phyloP scores from a whole-genome alignment of 83 land plant genomes.

The Picea mariana region DNA sequence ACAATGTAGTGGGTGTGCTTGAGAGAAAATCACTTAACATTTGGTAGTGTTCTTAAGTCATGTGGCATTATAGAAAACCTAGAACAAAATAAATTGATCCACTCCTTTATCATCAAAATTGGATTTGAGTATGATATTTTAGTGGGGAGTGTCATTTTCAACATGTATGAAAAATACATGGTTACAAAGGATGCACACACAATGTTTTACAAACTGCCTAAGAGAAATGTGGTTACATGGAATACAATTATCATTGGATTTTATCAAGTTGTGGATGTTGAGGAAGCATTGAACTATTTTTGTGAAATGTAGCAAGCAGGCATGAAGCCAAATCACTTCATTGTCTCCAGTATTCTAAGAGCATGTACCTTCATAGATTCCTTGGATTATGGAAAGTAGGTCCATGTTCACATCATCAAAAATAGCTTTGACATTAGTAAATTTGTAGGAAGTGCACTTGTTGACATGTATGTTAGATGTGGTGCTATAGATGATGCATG shows the following conservation, averaged over 20 bases:
- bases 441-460: constrained; percentile 60
- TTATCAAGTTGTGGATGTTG: constrained; percentile 30
- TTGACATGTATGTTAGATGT: constrained; percentile 70
- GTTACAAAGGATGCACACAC: constrained; percentile 33
- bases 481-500: constrained; percentile 40
- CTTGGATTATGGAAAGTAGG: constrained; percentile 40
- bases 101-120: constrained; percentile 18
- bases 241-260: constrained; percentile 59
- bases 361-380: constrained; percentile 45
- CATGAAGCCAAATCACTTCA: constrained; percentile 51
- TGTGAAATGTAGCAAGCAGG: constrained; percentile 26
- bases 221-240: constrained; percentile 54
- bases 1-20: constrained; percentile 18
- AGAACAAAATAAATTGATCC: constrained; percentile 18
- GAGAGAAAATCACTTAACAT: background rate
- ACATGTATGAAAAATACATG: constrained; percentile 56
- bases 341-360: constrained; percentile 48
- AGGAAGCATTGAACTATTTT: constrained; percentile 49
- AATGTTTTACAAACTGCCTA: constrained; percentile 48
- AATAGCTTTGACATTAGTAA: constrained; percentile 25
- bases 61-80: constrained; percentile 18
- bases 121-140: constrained; percentile 38
- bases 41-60: constrained; percentile 21
- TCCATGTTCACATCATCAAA: constrained; percentile 19
- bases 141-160: constrained; percentile 49